Percentiles rank a stretch among this genome's conserved stretches.
phyloP scores from a whole-genome alignment of 179 eudicot species.

The Actinidia arguta region DNA sequence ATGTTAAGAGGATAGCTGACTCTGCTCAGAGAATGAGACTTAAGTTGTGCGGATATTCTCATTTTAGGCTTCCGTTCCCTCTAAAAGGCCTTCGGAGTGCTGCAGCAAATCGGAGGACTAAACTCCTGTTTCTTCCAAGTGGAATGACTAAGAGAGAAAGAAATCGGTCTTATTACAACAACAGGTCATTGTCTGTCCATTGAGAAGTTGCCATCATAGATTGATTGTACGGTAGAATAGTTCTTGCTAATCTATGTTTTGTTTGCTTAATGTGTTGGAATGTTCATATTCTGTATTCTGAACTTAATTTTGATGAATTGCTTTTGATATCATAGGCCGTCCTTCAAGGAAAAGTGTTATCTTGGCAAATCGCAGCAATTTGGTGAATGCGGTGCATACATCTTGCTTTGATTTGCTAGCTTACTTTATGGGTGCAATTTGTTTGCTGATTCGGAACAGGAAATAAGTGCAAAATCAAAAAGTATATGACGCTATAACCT shows the following conservation, averaged over 20 bases:
- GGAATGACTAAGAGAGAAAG: conserved; percentile 84
- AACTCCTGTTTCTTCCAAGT: conserved; percentile 56
- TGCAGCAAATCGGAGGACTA: conserved; percentile 59
- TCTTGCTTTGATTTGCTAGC: background rate
- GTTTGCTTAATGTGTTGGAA: background rate
- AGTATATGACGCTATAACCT: too few relatives aligned
- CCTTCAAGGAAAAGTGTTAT: background rate
- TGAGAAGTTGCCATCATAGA: background rate
- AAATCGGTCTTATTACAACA: conserved; percentile 60
- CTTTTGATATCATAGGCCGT: background rate
- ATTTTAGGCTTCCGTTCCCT: conserved; percentile 57
- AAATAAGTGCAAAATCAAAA: too few relatives aligned
- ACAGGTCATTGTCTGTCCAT: conserved; percentile 42
- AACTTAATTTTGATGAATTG: background rate
- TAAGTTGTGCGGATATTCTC: conserved; percentile 50
- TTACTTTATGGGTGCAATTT: background rate
- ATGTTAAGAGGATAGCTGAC: conserved; percentile 81
- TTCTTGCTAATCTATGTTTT: background rate
- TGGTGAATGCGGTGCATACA: background rate
- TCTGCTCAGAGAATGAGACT: conserved; percentile 75
- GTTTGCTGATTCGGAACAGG: too few relatives aligned
- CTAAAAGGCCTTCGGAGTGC: conserved; percentile 62
- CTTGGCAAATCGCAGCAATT: background rate
- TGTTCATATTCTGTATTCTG: background rate
- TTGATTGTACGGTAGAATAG: background rate